These are phyloP conservation scores for Acorus gramineus DNA, from an alignment of 106 monocot species.

Conservation along the genomic window DNA sequence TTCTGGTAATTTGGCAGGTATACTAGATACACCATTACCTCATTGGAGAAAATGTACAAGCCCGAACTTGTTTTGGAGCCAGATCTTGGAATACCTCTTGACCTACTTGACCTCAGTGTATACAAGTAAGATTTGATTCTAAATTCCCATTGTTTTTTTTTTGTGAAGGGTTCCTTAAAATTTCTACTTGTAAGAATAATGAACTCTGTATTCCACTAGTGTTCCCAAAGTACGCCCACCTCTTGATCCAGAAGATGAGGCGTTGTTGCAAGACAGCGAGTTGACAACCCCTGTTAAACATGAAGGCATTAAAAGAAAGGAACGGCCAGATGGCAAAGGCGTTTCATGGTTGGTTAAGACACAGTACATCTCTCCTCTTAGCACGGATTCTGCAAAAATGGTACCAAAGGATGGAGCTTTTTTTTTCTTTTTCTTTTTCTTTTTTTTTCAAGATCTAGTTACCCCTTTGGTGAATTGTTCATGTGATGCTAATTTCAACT, in stretches of 20 bases:
- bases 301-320: conserved; percentile 80
- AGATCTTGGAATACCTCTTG: conserved; percentile 97
- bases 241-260: conserved; percentile 82
- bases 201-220: conserved; percentile 21
- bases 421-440: neutral
- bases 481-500: neutral
- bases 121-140: conserved; percentile 59
- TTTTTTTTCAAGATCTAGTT: neutral
- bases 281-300: conserved; percentile 73
- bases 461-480: conserved; percentile 1
- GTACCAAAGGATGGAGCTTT: conserved; percentile 18
- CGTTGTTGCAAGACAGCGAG: conserved; percentile 68
- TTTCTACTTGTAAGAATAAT: neutral
- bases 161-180: neutral
- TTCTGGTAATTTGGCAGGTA: conserved; percentile 27
- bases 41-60: conserved; percentile 80
- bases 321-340: conserved; percentile 85
- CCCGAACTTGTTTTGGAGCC: conserved; percentile 67
- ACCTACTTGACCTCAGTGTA: conserved; percentile 75
- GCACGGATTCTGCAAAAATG: conserved; percentile 72
- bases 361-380: conserved; percentile 88
- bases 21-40: conserved; percentile 70
- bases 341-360: conserved; percentile 96
- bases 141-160: neutral
- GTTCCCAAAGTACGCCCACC: conserved; percentile 30